Conservation (phyloP, 1,284 basidiomycete species). For the Lentinula novae-zelandiae region DNA sequence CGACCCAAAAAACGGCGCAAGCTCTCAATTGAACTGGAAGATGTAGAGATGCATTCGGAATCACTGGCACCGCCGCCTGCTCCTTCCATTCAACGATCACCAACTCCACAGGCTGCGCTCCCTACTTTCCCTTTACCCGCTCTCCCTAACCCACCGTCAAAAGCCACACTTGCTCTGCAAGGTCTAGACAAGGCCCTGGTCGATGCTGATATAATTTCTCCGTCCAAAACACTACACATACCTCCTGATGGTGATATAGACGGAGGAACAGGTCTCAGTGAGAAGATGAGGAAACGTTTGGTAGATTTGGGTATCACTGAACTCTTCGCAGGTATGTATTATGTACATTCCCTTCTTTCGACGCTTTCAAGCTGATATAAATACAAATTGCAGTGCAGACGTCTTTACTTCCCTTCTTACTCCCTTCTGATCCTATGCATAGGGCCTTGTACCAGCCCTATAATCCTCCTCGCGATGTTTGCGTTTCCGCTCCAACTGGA, state of each 20-base stretch:
- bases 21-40: constrained; percentile 17
- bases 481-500: constrained; percentile 97
- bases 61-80: background rate
- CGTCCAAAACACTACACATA: constrained; percentile 47
- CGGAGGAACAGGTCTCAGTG: constrained; percentile 42
- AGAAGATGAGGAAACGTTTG: constrained; percentile 61
- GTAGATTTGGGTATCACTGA: constrained; percentile 75
- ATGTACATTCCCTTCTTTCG: background rate
- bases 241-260: constrained; percentile 28
- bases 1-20: constrained; percentile 41
- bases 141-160: constrained; percentile 69
- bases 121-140: constrained; percentile 70
- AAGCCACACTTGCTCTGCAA: constrained; percentile 65
- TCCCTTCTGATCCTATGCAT: constrained; percentile 40
- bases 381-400: constrained; percentile 68
- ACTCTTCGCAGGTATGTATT: constrained; percentile 79
- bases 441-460: constrained; percentile 69
- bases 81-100: constrained; percentile 12
- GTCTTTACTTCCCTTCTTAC: constrained; percentile 73
- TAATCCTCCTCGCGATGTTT: constrained; percentile 75
- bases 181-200: constrained; percentile 75
- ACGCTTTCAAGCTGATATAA: background rate
- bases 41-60: background rate
- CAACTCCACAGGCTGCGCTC: constrained; percentile 32
- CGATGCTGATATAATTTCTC: constrained; percentile 69